Evolutionary conservation across 345 rosid genomes (phyloP).

Genomic region (Populus davidiana): DNA sequence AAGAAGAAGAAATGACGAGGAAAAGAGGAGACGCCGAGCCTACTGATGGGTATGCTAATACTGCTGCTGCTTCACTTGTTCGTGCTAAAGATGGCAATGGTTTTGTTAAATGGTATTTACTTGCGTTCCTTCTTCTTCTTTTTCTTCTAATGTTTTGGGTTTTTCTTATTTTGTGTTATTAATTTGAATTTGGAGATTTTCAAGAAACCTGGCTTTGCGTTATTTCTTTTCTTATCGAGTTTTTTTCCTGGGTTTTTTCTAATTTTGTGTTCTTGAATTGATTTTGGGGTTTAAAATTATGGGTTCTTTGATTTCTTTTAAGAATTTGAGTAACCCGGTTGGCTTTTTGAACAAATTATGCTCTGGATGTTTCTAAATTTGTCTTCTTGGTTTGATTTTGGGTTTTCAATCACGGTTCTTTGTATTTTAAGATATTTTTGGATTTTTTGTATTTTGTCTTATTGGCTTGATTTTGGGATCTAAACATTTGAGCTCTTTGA

Average conservation of each 20-base stretch:
- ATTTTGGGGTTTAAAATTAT: not conserved
- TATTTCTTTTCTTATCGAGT: too few species aligned
- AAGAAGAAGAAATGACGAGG: slow-evolving; percentile 31
- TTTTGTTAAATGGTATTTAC: slow-evolving; percentile 62
- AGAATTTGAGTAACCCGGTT: too few species aligned
- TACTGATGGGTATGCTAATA: not conserved
- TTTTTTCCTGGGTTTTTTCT: not conserved
- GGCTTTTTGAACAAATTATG: too few species aligned
- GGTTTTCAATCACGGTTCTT: too few species aligned
- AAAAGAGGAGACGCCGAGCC: slow-evolving; percentile 74
- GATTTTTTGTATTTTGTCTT: too few species aligned
- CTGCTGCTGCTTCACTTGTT: slow-evolving; percentile 37
- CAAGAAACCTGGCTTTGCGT: not conserved
- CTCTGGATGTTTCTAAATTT: too few species aligned
- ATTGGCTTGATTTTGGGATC: too few species aligned
- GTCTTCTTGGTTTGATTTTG: too few species aligned
- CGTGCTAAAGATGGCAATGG: slow-evolving; percentile 90
- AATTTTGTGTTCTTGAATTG: not conserved
- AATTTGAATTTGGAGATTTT: not conserved
- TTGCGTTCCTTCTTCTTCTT: not conserved
- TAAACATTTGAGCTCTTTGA: too few species aligned
- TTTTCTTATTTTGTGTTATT: not conserved
- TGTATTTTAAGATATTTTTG: too few species aligned
- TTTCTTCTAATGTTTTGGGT: not conserved
- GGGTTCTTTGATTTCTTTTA: not conserved